These are phyloP conservation scores for Carex myosuroides DNA, from an alignment of 176 grass and related monocot genomes.

Conservation along the genomic window DNA sequence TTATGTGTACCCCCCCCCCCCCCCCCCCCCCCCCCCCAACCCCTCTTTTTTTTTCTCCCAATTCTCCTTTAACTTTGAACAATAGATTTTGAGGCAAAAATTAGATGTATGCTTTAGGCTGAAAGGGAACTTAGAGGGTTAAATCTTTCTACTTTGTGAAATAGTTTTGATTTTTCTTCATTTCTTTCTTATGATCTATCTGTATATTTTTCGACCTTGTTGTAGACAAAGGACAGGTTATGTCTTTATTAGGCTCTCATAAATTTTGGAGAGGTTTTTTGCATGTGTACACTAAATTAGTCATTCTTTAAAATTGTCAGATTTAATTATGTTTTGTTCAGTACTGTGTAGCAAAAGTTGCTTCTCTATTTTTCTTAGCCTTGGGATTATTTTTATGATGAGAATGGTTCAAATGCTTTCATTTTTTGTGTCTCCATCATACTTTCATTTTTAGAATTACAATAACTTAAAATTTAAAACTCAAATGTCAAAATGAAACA, in stretches of 20 bases:
- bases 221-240: neutral
- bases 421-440: no score
- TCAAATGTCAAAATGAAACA: no score
- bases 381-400: neutral
- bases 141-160: neutral
- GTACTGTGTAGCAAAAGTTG: neutral
- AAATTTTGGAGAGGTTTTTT: neutral
- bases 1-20: neutral
- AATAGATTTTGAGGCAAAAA: slow-evolving; percentile 4
- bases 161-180: slow-evolving; percentile 17
- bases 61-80: neutral
- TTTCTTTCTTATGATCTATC: neutral
- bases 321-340: neutral
- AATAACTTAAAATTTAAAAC: no score
- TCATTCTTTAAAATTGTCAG: neutral
- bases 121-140: neutral
- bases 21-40: neutral
- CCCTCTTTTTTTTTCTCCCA: neutral
- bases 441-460: no score
- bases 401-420: no score
- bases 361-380: neutral
- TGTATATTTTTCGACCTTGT: slow-evolving; percentile 22
- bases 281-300: neutral
- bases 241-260: neutral
- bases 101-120: neutral